Conservation (phyloP, 495 filamentous ascomycete species). For the Aspergillus incahuasiensis region DNA sequence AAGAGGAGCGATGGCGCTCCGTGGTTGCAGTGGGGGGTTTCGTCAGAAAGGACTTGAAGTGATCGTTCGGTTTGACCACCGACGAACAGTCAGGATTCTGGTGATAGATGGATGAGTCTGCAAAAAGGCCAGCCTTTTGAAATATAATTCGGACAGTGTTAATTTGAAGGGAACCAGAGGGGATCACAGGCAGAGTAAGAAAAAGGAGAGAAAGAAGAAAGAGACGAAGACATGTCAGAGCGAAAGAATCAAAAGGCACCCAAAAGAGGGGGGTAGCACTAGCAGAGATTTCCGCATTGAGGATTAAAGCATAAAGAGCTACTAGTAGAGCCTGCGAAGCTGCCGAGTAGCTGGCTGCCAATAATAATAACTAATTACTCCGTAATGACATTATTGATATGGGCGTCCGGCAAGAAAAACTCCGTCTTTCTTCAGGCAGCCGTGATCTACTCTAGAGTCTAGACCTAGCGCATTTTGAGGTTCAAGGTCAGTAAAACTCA, state of each 20-base stretch:
- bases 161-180: not conserved
- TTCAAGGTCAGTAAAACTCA: no score
- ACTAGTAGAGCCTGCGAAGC: not conserved
- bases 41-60: slow-evolving; percentile 9
- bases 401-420: not conserved
- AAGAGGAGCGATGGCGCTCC: slow-evolving; percentile 36
- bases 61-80: no score
- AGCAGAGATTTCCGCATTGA: slow-evolving; percentile 27
- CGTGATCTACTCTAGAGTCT: no score
- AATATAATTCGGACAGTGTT: slow-evolving; percentile 15
- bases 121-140: not conserved
- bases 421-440: not conserved
- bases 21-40: slow-evolving; percentile 23
- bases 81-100: no score
- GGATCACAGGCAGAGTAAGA: not conserved
- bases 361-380: no score
- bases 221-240: slow-evolving; percentile 8
- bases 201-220: no score
- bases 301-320: slow-evolving; percentile 7
- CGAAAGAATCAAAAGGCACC: slow-evolving; percentile 4
- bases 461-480: no score
- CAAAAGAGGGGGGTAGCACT: slow-evolving; percentile 10
- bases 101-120: no score
- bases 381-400: no score
- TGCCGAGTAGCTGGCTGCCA: not conserved